Conservation (phyloP, 768 basidiomycete species). For the Hydnomerulius pinastri region DNA sequence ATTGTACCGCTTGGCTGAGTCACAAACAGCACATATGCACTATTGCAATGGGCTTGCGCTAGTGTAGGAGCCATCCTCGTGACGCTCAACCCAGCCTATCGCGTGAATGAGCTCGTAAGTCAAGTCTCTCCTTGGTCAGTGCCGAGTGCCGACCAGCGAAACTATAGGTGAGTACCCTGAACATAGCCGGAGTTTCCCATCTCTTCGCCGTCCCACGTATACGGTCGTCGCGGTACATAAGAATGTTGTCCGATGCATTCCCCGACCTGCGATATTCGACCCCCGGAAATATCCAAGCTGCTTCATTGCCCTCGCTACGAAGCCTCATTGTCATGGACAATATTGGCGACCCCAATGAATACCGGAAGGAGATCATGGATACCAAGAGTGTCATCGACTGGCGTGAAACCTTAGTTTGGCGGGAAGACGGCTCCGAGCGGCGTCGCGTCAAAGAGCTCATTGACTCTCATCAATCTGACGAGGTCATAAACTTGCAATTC, state of each 20-base stretch:
- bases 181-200: slow-evolving; percentile 65
- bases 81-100: slow-evolving; percentile 83
- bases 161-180: slow-evolving; percentile 57
- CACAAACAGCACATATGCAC: slow-evolving; percentile 64
- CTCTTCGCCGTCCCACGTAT: slow-evolving; percentile 73
- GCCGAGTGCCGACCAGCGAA: slow-evolving; percentile 2
- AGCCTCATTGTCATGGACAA: slow-evolving; percentile 73
- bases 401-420: slow-evolving; percentile 72
- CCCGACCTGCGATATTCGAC: slow-evolving; percentile 51
- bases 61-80: slow-evolving; percentile 81
- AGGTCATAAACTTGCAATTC: slow-evolving; percentile 82
- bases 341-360: slow-evolving; percentile 39
- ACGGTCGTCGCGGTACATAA: slow-evolving; percentile 63
- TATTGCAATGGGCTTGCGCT: slow-evolving; percentile 86
- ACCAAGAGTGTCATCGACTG: slow-evolving; percentile 64
- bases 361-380: slow-evolving; percentile 40
- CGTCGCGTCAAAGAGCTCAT: slow-evolving; percentile 44
- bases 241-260: slow-evolving; percentile 56
- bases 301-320: slow-evolving; percentile 59
- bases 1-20: not conserved
- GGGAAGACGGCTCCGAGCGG: slow-evolving; percentile 49
- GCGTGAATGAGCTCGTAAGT: slow-evolving; percentile 67
- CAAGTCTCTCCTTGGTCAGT: not conserved
- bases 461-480: slow-evolving; percentile 52
- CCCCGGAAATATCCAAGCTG: slow-evolving; percentile 59